Percentiles rank a stretch among this genome's conserved stretches.
Conservation (phyloP, 2,329 filamentous ascomycete genomes). For the Paecilomyces variotii region DNA sequence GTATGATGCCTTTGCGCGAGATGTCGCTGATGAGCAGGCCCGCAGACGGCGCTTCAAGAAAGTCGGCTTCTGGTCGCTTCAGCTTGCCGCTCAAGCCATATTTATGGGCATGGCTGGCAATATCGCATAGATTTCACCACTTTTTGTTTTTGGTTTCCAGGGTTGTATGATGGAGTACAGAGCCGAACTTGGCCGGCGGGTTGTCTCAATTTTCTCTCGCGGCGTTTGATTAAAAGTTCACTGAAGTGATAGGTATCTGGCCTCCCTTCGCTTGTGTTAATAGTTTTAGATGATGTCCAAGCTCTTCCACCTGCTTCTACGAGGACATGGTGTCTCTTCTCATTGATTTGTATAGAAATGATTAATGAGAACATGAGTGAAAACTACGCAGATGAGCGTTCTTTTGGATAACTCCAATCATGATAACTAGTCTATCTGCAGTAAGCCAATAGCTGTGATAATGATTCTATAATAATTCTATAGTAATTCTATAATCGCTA, state of each 20-base stretch:
- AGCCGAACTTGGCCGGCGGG: neutral
- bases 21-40: slow-evolving; percentile 83
- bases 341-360: neutral
- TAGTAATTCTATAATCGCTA: too few relatives aligned
- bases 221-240: neutral
- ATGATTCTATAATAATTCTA: too few relatives aligned
- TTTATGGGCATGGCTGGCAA: slow-evolving; percentile 93
- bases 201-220: slow-evolving; percentile 1
- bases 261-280: neutral
- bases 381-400: neutral
- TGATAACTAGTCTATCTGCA: too few relatives aligned
- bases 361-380: neutral
- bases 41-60: slow-evolving; percentile 84
- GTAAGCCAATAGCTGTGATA: too few relatives aligned
- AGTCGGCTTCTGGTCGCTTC: slow-evolving; percentile 92
- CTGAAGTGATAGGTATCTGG: neutral
- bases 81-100: slow-evolving; percentile 83
- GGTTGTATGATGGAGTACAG: neutral
- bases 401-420: neutral
- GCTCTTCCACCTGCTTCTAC: neutral
- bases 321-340: neutral
- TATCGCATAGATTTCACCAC: slow-evolving; percentile 39
- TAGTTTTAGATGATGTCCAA: neutral
- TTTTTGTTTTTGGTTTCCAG: slow-evolving; percentile 5
- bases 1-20: slow-evolving; percentile 86